These are phyloP conservation scores for Nothopassalora personata DNA, from an alignment of 2,329 filamentous ascomycete species.

Conservation along the genomic window DNA sequence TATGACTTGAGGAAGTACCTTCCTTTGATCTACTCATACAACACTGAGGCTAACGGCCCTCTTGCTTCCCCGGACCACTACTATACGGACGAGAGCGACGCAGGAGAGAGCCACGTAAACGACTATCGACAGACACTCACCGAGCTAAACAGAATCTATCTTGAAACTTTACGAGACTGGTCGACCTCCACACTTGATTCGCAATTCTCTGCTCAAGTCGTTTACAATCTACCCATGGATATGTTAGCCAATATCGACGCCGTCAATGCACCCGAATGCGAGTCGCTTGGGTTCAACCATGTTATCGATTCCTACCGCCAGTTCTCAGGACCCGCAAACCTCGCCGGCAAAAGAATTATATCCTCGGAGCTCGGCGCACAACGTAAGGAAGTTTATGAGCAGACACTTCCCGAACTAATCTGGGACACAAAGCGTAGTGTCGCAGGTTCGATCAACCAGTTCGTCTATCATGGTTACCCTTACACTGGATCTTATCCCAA, in stretches of 20 bases:
- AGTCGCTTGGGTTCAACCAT: slow-evolving; percentile 33
- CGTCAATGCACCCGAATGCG: slow-evolving; percentile 33
- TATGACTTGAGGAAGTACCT: slow-evolving; percentile 31
- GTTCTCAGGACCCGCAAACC: slow-evolving; percentile 31
- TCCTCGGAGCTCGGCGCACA: slow-evolving; percentile 35
- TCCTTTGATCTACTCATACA: slow-evolving; percentile 27
- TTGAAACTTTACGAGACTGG: slow-evolving; percentile 27
- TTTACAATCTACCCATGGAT: slow-evolving; percentile 34
- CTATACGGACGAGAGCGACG: slow-evolving; percentile 22
- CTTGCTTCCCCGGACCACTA: slow-evolving; percentile 21
- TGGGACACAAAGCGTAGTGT: slow-evolving; percentile 37
- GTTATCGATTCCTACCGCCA: slow-evolving; percentile 33
- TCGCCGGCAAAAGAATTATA: slow-evolving; percentile 29
- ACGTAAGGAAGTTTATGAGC: slow-evolving; percentile 23
- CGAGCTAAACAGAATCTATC: slow-evolving; percentile 30
- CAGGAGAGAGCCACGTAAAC: slow-evolving; percentile 21
- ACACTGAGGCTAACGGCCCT: slow-evolving; percentile 19
- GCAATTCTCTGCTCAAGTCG: slow-evolving; percentile 30
- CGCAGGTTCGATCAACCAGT: slow-evolving; percentile 40
- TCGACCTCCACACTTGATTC: slow-evolving; percentile 21
- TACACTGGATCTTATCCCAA: slow-evolving; percentile 40
- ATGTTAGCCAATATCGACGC: slow-evolving; percentile 30
- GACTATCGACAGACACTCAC: slow-evolving; percentile 31
- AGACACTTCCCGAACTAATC: slow-evolving; percentile 30
- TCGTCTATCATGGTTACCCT: slow-evolving; percentile 43